These are phyloP conservation scores for Suillus subaureus DNA, from an alignment of 768 basidiomycete genomes.

Conservation along the genomic window DNA sequence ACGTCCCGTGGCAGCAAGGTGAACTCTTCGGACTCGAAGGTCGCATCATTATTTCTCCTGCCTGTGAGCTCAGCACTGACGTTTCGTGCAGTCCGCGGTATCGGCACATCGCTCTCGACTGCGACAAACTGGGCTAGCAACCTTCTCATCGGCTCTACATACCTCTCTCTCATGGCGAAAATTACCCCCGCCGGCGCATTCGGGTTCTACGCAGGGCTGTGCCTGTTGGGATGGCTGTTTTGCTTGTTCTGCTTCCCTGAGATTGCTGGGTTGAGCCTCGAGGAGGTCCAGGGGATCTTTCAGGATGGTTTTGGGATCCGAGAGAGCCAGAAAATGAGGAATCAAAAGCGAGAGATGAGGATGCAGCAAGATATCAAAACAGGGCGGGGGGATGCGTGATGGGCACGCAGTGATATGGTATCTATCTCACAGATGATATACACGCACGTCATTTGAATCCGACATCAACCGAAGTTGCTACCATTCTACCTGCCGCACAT, in stretches of 20 bases:
- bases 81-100: slow-evolving; percentile 58
- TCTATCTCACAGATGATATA: neutral
- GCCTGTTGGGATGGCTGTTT: slow-evolving; percentile 70
- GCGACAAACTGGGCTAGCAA: slow-evolving; percentile 81
- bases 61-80: neutral
- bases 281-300: slow-evolving; percentile 68
- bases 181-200: slow-evolving; percentile 79
- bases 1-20: slow-evolving; percentile 87
- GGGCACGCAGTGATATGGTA: neutral
- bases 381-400: neutral
- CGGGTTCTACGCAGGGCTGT: slow-evolving; percentile 75
- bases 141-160: slow-evolving; percentile 77
- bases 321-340: slow-evolving; percentile 54
- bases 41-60: slow-evolving; percentile 21
- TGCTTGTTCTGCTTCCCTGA: slow-evolving; percentile 76
- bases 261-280: slow-evolving; percentile 72
- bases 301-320: slow-evolving; percentile 63
- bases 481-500: neutral
- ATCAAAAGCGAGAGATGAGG: slow-evolving; percentile 46
- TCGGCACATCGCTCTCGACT: slow-evolving; percentile 74
- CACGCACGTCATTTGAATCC: neutral
- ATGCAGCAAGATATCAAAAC: slow-evolving; percentile 23
- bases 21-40: slow-evolving; percentile 81
- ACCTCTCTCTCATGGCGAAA: slow-evolving; percentile 73
- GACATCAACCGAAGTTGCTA: neutral